Percentiles rank a stretch among this genome's conserved stretches.
These are phyloP conservation scores for Boletus barrowsii DNA, from an alignment of 768 basidiomycete genomes.

Conservation along the genomic window DNA sequence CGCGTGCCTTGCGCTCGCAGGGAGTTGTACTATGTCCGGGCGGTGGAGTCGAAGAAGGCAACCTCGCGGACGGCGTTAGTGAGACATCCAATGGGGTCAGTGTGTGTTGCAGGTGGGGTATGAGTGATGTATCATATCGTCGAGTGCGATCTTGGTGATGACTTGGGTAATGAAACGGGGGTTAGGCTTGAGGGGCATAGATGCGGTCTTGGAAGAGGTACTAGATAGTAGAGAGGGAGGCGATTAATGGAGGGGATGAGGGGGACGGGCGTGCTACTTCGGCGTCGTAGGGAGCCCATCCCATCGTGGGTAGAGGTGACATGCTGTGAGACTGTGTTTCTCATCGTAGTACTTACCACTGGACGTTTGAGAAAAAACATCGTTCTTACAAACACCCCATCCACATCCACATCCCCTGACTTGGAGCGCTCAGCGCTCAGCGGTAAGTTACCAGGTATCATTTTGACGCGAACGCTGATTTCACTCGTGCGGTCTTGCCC, in stretches of 20 bases:
- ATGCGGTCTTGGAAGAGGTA: slow-evolving; percentile 65
- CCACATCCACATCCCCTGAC: too few relatives aligned
- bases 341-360: too few relatives aligned
- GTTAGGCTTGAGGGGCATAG: slow-evolving; percentile 70
- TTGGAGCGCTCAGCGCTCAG: too few relatives aligned
- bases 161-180: slow-evolving; percentile 68
- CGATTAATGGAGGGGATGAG: slow-evolving; percentile 43
- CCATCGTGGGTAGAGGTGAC: too few relatives aligned
- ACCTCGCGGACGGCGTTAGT: slow-evolving; percentile 57
- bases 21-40: slow-evolving; percentile 40
- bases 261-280: slow-evolving; percentile 61
- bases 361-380: too few relatives aligned
- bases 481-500: too few relatives aligned
- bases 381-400: too few relatives aligned
- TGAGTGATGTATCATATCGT: slow-evolving; percentile 10
- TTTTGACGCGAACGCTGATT: too few relatives aligned
- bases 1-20: slow-evolving; percentile 57
- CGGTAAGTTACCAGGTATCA: too few relatives aligned
- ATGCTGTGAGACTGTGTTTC: too few relatives aligned
- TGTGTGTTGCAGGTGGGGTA: slow-evolving; percentile 26
- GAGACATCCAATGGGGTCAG: slow-evolving; percentile 52
- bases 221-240: slow-evolving; percentile 51
- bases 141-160: slow-evolving; percentile 54
- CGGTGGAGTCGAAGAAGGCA: slow-evolving; percentile 57
- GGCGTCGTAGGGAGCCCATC: slow-evolving; percentile 40